Conservation (phyloP, 164 flowering plant genomes). For the Dillenia suffruticosa region DNA sequence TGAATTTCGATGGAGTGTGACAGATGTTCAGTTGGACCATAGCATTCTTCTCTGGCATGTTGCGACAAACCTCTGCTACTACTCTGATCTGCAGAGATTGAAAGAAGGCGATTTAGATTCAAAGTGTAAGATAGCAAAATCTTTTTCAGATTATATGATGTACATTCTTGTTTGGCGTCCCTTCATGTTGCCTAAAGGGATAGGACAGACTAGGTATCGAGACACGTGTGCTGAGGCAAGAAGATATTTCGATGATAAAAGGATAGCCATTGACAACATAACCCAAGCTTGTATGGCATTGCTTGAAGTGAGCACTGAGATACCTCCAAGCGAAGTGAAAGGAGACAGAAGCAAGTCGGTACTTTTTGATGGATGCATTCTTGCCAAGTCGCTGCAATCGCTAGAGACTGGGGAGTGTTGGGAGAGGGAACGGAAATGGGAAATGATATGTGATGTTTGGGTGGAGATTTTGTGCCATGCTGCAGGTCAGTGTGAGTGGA, state of each 20-base stretch:
- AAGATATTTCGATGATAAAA: not conserved
- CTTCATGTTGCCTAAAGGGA: constrained; percentile 9
- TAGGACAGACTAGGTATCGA: not conserved
- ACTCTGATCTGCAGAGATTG: too few relatives aligned
- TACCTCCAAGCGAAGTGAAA: not conserved
- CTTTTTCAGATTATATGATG: constrained; percentile 7
- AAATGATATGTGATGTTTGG: constrained; percentile 10
- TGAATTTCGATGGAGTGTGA: not conserved
- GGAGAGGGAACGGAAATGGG: not conserved
- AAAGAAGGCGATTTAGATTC: not conserved
- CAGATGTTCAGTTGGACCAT: constrained; percentile 1
- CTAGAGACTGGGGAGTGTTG: not conserved
- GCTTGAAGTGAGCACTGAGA: not conserved
- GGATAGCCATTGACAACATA: not conserved
- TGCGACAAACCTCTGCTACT: not conserved
- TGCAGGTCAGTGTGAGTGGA: constrained; percentile 2
- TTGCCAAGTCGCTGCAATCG: not conserved
- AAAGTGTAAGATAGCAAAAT: not conserved
- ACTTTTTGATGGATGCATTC: not conserved
- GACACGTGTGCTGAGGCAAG: not conserved
- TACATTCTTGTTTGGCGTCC: constrained; percentile 4
- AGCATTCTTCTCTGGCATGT: constrained; percentile 9
- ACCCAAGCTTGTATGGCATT: not conserved
- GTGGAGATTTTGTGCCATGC: constrained; percentile 10
- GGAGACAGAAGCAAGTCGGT: not conserved